Evolutionary conservation across 2,329 filamentous ascomycete genomes (phyloP).

Genomic region (Helotiales sp.): DNA sequence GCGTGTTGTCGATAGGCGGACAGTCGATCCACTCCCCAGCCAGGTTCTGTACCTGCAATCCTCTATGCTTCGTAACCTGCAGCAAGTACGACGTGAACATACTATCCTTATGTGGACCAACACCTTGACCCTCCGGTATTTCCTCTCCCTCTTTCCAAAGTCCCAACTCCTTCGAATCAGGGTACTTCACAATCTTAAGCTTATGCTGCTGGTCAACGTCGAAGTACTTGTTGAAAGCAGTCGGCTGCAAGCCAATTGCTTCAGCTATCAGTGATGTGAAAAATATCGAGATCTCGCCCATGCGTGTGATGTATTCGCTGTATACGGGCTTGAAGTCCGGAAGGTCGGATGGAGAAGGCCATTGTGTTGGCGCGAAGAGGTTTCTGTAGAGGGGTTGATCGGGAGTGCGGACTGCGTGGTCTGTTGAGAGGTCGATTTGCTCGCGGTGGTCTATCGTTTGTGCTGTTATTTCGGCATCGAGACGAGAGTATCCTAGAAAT

Average conservation of each 20-base stretch:
- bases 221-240: slow-evolving; percentile 81
- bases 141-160: slow-evolving; percentile 44
- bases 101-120: slow-evolving; percentile 83
- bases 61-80: slow-evolving; percentile 76
- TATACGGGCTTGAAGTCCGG: slow-evolving; percentile 72
- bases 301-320: slow-evolving; percentile 75
- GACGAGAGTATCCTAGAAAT: slow-evolving; percentile 71
- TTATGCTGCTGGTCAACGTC: slow-evolving; percentile 76
- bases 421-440: slow-evolving; percentile 84
- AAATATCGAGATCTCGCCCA: slow-evolving; percentile 72
- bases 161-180: slow-evolving; percentile 68
- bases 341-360: slow-evolving; percentile 68
- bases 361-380: slow-evolving; percentile 78
- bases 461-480: slow-evolving; percentile 74
- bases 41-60: slow-evolving; percentile 83
- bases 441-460: slow-evolving; percentile 79
- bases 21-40: slow-evolving; percentile 82
- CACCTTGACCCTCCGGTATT: slow-evolving; percentile 57
- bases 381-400: slow-evolving; percentile 74
- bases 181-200: slow-evolving; percentile 88
- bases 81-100: slow-evolving; percentile 84
- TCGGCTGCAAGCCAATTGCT: slow-evolving; percentile 71
- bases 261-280: slow-evolving; percentile 86
- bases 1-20: slow-evolving; percentile 73
- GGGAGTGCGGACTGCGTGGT: slow-evolving; percentile 68